Base-by-base conservation (phyloP, 805 yeast genomes). In the Candida taoyuanica region DNA sequence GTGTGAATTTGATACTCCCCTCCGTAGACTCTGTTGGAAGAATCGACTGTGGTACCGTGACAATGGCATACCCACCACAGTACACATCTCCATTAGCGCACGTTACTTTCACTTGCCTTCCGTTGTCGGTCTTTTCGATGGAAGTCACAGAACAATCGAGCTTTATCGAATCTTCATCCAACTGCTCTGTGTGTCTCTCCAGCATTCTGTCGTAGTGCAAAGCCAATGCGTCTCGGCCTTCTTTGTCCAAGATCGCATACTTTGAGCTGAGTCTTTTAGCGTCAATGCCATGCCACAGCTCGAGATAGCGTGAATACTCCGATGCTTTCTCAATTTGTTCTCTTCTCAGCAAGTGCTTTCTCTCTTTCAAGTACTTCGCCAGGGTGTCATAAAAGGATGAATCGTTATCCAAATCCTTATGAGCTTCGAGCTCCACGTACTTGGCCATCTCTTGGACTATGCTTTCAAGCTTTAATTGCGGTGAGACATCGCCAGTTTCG, bases 271-370 rank as follows among this genome's bases (percentile, higher is more conserved):
- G 68, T 14, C 60, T 57, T 15, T 72, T 73, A 78, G 87, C 78
- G 19, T 80, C 69, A 25, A 81, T 66, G 1, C 95, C 96, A 56
- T 78, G 83, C 91, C 94, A 87, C 20, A 83, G 62, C 58, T 87
- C 96, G 33, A 76, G 35, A 39, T 67, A 65, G 48, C 94, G 65
- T 14, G 72, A 54, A 37, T 73, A 52, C 43, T 78, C 75, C 2
- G 76, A 72, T 6, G 75, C 71, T 47, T 66, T 70, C 15, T 52
- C 48, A 9, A 64, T 65, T 50, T 81, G 89, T 3, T 63, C 70
- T 25, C 59, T 54, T 0, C 78, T 68, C 20, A 84, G 59, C n/a
- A 72, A 55, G 30, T 62, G 58, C 15, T 71, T 64, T 42, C 69
- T 70, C 28, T 65, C 65, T 29, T 55, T 56, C 14, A 80, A 42